Base-by-base conservation (phyloP, 2,329 filamentous ascomycete genomes). In the Chaetoscypha palmicola region DNA sequence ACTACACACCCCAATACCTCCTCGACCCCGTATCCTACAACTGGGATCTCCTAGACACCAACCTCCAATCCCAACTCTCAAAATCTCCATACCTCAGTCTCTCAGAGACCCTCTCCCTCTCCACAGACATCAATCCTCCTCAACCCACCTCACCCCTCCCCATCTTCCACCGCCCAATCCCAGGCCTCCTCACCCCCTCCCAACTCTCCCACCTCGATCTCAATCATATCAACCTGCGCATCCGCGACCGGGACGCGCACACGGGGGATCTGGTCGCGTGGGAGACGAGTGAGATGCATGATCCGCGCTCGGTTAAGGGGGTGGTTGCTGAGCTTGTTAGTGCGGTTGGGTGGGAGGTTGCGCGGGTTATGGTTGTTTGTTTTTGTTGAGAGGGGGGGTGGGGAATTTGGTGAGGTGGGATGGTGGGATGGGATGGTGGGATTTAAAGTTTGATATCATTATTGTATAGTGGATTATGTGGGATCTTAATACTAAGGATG, bases 1-100 rank as follows among this genome's bases (percentile, higher is more conserved):
- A 89, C 58, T 92, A 86, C 61, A 70, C 72, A 9, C 86, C 85
- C 1, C 83, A 88, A 58, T 77, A 81, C 56, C 73, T 92, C 9
- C 71, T 91, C 9, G 83, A 90, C 51, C 82, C 83, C 0, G 76
- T 80, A 49, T 73, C 72, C 0, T 68, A 81, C 50, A 60, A 65
- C 7, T 88, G 83, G 83, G 69, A 81, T 50, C 66, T 68, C 0
- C 60, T 87, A 3, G 50, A 58, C 49, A 63, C 66, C 43, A 72
- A 76, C 41, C 65, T 74, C 1, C 88, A 81, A 53, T 65, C 68
- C 10, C 70, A 68, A 32, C 42, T 62, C 14, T 54, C 63, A 11
- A 47, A 47, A 11, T 49, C 42, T 19, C 57, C 59, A 24, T 58
- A 53, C 36, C 47, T 62, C 5, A 59, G 51, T 24, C 10, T 34